phyloP scores from a whole-genome alignment of 345 rosid species.

The Moringa oleifera region DNA sequence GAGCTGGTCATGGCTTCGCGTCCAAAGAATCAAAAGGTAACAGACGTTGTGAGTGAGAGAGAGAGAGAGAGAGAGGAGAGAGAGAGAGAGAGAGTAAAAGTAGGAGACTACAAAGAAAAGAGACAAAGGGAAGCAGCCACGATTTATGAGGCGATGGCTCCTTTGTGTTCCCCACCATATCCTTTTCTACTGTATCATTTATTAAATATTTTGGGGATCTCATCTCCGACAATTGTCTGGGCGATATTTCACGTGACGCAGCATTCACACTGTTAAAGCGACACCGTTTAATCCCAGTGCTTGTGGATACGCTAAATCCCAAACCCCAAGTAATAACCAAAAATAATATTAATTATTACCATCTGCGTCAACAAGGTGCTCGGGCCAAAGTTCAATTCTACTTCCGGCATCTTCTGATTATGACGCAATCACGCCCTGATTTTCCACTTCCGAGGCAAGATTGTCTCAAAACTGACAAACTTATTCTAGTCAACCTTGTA shows the following conservation, averaged over 20 bases:
- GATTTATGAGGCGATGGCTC: neutral
- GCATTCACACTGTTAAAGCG: too few relatives aligned
- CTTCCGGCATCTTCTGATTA: neutral
- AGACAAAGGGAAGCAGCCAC: neutral
- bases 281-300: too few relatives aligned
- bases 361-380: slow-evolving; percentile 9
- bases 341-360: too few relatives aligned
- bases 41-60: neutral
- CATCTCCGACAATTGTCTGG: neutral
- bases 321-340: too few relatives aligned
- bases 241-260: too few relatives aligned
- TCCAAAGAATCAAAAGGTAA: too few relatives aligned
- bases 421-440: too few relatives aligned
- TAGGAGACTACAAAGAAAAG: neutral
- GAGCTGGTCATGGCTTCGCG: slow-evolving; percentile 50
- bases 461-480: too few relatives aligned
- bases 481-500: too few relatives aligned
- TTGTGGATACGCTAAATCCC: too few relatives aligned
- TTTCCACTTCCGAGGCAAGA: too few relatives aligned
- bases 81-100: neutral
- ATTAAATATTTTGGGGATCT: neutral
- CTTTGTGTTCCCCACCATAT: neutral
- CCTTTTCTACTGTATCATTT: neutral
- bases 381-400: neutral
- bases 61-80: neutral